Evolutionary conservation across 306 rosid species (phyloP).

Genomic region (Fagus crenata): DNA sequence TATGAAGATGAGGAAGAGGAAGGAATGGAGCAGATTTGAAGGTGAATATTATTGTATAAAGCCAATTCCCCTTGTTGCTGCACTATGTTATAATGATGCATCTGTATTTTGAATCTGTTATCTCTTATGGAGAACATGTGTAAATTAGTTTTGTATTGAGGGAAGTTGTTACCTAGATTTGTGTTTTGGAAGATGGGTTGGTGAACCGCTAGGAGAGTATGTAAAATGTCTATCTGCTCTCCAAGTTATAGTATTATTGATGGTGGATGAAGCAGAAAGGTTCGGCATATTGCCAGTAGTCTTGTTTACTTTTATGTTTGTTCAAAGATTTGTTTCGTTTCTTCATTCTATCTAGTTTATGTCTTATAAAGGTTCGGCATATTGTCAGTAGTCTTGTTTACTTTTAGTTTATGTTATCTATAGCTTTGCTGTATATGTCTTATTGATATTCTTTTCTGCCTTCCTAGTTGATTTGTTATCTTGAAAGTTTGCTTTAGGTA

Average conservation of each 20-base stretch:
- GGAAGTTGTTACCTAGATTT: constrained; percentile 32
- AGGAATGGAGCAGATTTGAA: constrained; percentile 22
- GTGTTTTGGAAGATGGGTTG: constrained; percentile 31
- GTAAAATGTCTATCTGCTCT: constrained; percentile 18
- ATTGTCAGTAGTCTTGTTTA: background rate
- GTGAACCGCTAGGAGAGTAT: constrained; percentile 26
- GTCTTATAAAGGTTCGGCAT: background rate
- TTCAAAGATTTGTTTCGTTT: constrained; percentile 30
- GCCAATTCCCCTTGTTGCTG: constrained; percentile 22
- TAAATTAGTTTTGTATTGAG: constrained; percentile 30
- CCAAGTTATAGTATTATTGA: constrained; percentile 8
- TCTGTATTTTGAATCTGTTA: constrained; percentile 33
- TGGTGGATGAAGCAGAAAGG: constrained; percentile 26
- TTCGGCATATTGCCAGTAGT: constrained; percentile 24
- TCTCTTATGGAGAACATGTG: constrained; percentile 30
- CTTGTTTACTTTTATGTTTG: constrained; percentile 32
- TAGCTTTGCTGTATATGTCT: no score
- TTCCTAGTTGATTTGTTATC: no score
- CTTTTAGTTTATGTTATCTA: constrained; percentile 24
- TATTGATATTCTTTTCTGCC: no score
- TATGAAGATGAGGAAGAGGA: constrained; percentile 55
- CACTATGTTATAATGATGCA: constrained; percentile 34
- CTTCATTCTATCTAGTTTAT: constrained; percentile 14
- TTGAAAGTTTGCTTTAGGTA: no score
- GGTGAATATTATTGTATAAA: constrained; percentile 13